These are phyloP conservation scores for Xerocomus minutiporus DNA, from an alignment of 1,284 basidiomycete species.

Conservation along the genomic window DNA sequence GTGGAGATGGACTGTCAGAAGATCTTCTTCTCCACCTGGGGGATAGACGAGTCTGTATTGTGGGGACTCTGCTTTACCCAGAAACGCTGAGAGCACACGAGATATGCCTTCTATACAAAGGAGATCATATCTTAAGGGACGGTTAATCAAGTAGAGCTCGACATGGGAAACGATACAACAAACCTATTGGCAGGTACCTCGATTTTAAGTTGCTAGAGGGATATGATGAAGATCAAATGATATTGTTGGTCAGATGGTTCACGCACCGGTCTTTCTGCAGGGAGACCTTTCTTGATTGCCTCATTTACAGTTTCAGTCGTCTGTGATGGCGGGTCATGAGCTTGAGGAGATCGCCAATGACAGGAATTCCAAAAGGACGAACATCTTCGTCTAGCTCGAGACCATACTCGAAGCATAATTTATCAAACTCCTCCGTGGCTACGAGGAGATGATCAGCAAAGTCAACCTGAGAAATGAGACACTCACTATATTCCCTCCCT, in stretches of 20 bases:
- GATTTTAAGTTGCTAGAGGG: slow-evolving; percentile 89
- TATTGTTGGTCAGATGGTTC: background rate
- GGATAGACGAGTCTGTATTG: slow-evolving; percentile 71
- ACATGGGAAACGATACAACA: slow-evolving; percentile 6
- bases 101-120: slow-evolving; percentile 97
- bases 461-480: background rate
- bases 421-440: slow-evolving; percentile 94
- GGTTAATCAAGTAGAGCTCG: slow-evolving; percentile 1
- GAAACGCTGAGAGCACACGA: slow-evolving; percentile 82
- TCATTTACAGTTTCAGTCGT: slow-evolving; percentile 87
- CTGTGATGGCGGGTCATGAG: slow-evolving; percentile 38
- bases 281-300: slow-evolving; percentile 75
- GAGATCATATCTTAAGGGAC: slow-evolving; percentile 80
- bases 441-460: slow-evolving; percentile 21
- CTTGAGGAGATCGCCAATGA: background rate
- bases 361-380: slow-evolving; percentile 31
- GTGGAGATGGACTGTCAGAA: slow-evolving; percentile 66
- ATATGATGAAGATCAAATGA: slow-evolving; percentile 5
- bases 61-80: slow-evolving; percentile 69
- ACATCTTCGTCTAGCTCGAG: slow-evolving; percentile 98
- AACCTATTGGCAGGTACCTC: slow-evolving; percentile 95
- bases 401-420: slow-evolving; percentile 95
- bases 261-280: slow-evolving; percentile 76
- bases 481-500: slow-evolving; percentile 77
- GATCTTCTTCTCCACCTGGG: slow-evolving; percentile 54